A percentile compares a stretch with the other conserved stretches of the same genome.
phyloP scores from a whole-genome alignment of 2,329 filamentous ascomycete species.

The Pseudomassariella vexata region DNA sequence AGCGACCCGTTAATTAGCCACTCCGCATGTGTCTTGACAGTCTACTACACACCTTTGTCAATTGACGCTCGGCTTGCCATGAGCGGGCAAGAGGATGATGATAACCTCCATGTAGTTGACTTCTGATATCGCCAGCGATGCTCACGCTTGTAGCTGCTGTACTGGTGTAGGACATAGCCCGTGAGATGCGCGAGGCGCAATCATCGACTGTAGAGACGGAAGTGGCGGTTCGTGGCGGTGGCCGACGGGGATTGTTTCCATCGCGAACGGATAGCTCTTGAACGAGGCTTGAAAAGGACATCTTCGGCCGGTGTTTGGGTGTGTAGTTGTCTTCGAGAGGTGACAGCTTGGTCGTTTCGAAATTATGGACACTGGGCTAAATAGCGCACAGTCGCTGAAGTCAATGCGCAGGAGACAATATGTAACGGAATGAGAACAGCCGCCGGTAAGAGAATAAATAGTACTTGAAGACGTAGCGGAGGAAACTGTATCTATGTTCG shows the following conservation, averaged over 20 bases:
- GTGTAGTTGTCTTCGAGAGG: no score
- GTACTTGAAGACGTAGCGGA: no score
- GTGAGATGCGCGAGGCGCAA: constrained; percentile 54
- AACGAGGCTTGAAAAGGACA: constrained; percentile 65
- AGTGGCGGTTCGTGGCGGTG: constrained; percentile 37
- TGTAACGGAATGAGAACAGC: no score
- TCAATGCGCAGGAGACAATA: no score
- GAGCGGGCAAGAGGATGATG: constrained; percentile 71
- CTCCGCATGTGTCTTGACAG: not conserved
- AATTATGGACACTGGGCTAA: no score
- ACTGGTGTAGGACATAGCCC: constrained; percentile 61
- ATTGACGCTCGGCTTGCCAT: constrained; percentile 79
- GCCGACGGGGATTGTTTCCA: constrained; percentile 36
- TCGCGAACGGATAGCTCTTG: constrained; percentile 60
- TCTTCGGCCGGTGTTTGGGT: no score
- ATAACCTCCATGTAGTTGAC: constrained; percentile 79
- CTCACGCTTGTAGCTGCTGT: constrained; percentile 63
- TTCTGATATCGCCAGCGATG: constrained; percentile 71
- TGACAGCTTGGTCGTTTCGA: no score
- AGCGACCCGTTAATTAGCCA: constrained; percentile 5
- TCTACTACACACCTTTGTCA: constrained; percentile 63
- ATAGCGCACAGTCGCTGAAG: no score
- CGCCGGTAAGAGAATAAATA: no score
- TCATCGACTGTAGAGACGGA: constrained; percentile 53
- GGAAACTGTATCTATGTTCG: no score